These are phyloP conservation scores for Achaetomium macrosporum DNA, from an alignment of 2,329 filamentous ascomycete species.

Conservation along the genomic window DNA sequence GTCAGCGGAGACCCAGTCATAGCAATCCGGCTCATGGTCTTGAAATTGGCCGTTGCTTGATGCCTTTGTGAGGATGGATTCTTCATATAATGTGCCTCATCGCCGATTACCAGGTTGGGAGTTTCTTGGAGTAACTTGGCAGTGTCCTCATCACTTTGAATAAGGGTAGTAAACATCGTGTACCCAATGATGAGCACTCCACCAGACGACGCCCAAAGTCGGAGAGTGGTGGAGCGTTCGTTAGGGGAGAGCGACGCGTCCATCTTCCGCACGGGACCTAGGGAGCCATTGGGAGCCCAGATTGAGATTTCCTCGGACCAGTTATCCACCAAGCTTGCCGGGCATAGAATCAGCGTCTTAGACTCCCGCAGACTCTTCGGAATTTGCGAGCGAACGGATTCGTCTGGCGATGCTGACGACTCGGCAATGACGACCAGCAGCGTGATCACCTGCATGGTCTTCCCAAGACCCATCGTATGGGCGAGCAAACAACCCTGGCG, in stretches of 20 bases:
- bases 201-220: slow-evolving; percentile 56
- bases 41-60: slow-evolving; percentile 51
- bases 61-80: slow-evolving; percentile 52
- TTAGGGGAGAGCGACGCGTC: slow-evolving; percentile 31
- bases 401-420: slow-evolving; percentile 54
- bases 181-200: slow-evolving; percentile 78
- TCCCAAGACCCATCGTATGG: slow-evolving; percentile 88
- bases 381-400: slow-evolving; percentile 56
- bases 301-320: slow-evolving; percentile 71
- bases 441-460: slow-evolving; percentile 87
- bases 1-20: slow-evolving; percentile 81
- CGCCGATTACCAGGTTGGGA: slow-evolving; percentile 71
- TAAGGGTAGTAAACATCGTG: slow-evolving; percentile 51
- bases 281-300: slow-evolving; percentile 55
- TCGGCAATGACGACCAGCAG: slow-evolving; percentile 70
- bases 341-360: slow-evolving; percentile 68
- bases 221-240: slow-evolving; percentile 42
- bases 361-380: slow-evolving; percentile 57
- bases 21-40: slow-evolving; percentile 67
- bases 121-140: slow-evolving; percentile 46
- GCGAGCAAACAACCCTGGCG: slow-evolving; percentile 75
- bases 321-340: slow-evolving; percentile 68
- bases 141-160: slow-evolving; percentile 32
- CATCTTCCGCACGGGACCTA: slow-evolving; percentile 55
- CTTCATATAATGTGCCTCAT: slow-evolving; percentile 80